Evolutionary conservation across 1,139 yeast genomes (phyloP).

Genomic region (Nakaseomyces kungkrabaensis): DNA sequence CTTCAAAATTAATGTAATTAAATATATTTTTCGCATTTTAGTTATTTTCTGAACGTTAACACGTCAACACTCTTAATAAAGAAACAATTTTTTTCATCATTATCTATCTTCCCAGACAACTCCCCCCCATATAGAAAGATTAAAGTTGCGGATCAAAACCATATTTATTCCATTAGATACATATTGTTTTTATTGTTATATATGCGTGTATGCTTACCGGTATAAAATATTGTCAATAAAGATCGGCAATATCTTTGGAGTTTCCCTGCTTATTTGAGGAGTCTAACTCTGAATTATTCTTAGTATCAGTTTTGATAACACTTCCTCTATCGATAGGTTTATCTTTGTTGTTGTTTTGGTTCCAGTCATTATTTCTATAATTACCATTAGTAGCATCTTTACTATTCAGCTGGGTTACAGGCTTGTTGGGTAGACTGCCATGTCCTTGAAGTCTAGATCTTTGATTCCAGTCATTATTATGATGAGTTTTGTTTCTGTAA

Average conservation of each 20-base stretch:
- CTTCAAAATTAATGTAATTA: slow-evolving; percentile 4
- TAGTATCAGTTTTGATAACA: background rate
- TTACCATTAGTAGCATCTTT: background rate
- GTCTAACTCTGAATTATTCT: background rate
- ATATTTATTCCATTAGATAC: background rate
- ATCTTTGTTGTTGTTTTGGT: background rate
- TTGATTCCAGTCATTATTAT: background rate
- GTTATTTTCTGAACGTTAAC: background rate
- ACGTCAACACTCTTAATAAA: background rate
- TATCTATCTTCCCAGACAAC: no score
- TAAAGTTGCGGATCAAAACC: background rate
- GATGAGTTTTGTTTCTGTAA: background rate
- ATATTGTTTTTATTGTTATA: background rate
- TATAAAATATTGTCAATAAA: background rate
- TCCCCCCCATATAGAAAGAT: no score
- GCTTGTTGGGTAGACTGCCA: background rate
- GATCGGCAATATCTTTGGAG: background rate
- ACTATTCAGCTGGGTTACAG: background rate
- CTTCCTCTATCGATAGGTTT: background rate
- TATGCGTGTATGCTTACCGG: background rate
- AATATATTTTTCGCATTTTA: slow-evolving; percentile 2
- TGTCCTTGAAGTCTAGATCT: background rate
- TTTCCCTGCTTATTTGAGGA: background rate
- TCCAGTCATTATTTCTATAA: background rate
- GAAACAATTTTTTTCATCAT: background rate